Conservation (phyloP, 495 filamentous ascomycete genomes). For the Tuber borchii region DNA sequence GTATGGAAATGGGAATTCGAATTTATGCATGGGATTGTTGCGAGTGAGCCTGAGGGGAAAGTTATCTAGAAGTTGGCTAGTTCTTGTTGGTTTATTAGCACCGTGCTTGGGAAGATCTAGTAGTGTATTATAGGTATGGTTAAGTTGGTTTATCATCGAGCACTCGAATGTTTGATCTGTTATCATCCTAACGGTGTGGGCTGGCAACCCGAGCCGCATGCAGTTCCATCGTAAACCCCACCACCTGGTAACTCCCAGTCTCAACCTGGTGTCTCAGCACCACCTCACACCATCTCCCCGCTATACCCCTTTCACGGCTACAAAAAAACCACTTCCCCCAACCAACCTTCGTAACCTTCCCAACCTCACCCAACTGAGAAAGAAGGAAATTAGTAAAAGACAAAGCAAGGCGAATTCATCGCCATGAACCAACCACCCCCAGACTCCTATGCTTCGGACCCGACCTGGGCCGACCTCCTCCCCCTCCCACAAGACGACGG, state of each 20-base stretch:
- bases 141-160: not conserved
- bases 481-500: conserved; percentile 84
- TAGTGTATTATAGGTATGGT: not conserved
- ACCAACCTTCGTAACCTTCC: not conserved
- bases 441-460: conserved; percentile 56
- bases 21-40: not conserved
- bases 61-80: not conserved
- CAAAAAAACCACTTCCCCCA: not conserved
- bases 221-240: not conserved
- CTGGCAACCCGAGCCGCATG: not conserved
- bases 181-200: not conserved
- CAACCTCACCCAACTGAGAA: not conserved
- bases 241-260: not conserved
- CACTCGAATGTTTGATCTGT: not conserved
- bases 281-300: not conserved
- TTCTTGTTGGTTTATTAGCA: not conserved
- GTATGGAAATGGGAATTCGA: not conserved
- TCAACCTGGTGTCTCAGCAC: not conserved
- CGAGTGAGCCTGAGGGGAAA: not conserved
- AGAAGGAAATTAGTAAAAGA: not conserved
- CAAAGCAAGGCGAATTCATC: not conserved
- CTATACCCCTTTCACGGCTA: not conserved
- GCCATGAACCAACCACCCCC: not conserved
- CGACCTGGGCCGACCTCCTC: conserved; percentile 72
- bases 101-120: not conserved